Evolutionary conservation across 805 yeast genomes (phyloP).

Genomic region (Cyberlindnera galapagoensis): DNA sequence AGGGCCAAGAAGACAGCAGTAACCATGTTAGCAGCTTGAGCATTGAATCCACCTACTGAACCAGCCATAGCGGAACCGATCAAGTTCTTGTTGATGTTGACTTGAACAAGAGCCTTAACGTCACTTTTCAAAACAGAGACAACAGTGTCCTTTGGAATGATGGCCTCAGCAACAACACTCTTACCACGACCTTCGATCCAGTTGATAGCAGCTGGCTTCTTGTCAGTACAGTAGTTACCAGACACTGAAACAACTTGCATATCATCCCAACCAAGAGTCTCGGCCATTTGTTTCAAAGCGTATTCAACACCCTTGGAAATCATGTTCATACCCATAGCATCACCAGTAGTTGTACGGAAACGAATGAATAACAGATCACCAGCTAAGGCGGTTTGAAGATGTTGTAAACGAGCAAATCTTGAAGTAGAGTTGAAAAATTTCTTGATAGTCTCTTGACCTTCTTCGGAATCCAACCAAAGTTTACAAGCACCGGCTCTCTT

Average conservation of each 20-base stretch:
- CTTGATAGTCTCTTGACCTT: slow-evolving; percentile 77
- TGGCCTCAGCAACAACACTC: slow-evolving; percentile 94
- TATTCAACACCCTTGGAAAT: slow-evolving; percentile 96
- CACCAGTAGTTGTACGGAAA: slow-evolving; percentile 98
- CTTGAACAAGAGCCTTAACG: slow-evolving; percentile 85
- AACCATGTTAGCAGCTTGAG: slow-evolving; percentile 94
- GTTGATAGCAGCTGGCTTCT: slow-evolving; percentile 95
- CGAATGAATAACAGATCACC: slow-evolving; percentile 85
- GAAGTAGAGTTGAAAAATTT: slow-evolving; percentile 95
- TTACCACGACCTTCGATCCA: slow-evolving; percentile 99
- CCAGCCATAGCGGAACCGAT: slow-evolving; percentile 99
- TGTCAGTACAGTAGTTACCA: slow-evolving; percentile 97
- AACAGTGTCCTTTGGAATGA: slow-evolving; percentile 78
- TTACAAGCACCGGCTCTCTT: slow-evolving; percentile 91
- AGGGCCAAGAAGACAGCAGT: slow-evolving; percentile 93
- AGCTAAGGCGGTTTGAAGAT: slow-evolving; percentile 88
- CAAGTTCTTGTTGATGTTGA: slow-evolving; percentile 83
- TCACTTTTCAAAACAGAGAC: slow-evolving; percentile 80
- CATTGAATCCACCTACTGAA: slow-evolving; percentile 94
- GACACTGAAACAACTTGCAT: slow-evolving; percentile 91
- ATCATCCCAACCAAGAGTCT: slow-evolving; percentile 87
- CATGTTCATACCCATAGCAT: slow-evolving; percentile 99
- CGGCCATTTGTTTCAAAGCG: slow-evolving; percentile 77
- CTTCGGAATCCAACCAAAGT: slow-evolving; percentile 92
- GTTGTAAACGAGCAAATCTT: slow-evolving; percentile 91